A percentile compares a stretch with the other conserved stretches of the same genome.
Conservation (phyloP, 2,329 filamentous ascomycete species). For the Paecilomyces niveus region DNA sequence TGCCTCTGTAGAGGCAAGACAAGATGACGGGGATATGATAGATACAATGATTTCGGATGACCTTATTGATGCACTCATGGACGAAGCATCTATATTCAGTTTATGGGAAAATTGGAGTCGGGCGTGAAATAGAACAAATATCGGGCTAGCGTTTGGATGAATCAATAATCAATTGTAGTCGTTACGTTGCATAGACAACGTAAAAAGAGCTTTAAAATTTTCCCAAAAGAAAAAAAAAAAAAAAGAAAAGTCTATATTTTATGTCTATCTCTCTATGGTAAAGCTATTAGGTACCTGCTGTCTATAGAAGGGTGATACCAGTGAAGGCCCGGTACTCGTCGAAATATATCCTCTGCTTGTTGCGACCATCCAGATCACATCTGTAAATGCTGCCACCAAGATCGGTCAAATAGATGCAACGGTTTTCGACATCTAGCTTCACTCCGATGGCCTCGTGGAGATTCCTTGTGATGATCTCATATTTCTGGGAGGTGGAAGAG, state of each 20-base stretch:
- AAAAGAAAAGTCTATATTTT: not conserved
- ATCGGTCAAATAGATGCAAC: conserved; percentile 19
- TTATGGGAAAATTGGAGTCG: conserved; percentile 16
- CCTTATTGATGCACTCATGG: conserved; percentile 14
- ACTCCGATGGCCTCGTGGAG: conserved; percentile 44
- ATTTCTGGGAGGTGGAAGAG: conserved; percentile 12
- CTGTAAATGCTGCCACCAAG: conserved; percentile 21
- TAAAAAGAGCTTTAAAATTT: not conserved
- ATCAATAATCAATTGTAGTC: not conserved
- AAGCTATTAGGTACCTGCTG: not conserved
- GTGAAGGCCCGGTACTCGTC: conserved; percentile 14
- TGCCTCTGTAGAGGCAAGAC: not conserved
- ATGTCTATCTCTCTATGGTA: not conserved
- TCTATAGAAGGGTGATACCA: conserved; percentile 5
- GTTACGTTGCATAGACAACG: not conserved
- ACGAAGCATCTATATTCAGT: conserved; percentile 16
- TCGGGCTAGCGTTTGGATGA: not conserved
- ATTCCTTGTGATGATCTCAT: conserved; percentile 20
- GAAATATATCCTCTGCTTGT: conserved; percentile 8
- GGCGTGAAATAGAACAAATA: not conserved
- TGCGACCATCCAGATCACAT: conserved; percentile 12
- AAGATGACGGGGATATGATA: conserved; percentile 1
- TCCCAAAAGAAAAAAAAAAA: not conserved
- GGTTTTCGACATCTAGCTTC: conserved; percentile 21
- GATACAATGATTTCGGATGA: conserved; percentile 3